Evolutionary conservation across 306 rosid species (phyloP).

Genomic region (Corylus avellana): DNA sequence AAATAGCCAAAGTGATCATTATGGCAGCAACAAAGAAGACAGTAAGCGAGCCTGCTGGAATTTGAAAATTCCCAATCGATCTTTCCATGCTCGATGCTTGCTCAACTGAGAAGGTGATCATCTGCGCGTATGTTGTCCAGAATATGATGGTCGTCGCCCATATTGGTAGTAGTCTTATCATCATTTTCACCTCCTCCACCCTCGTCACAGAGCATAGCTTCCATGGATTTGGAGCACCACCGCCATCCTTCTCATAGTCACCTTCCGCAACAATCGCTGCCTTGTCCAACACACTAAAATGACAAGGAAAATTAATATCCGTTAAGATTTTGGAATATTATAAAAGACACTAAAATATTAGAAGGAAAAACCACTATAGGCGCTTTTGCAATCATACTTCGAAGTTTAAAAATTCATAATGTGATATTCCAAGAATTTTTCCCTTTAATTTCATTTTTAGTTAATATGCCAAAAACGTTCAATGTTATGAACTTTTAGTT

Average conservation of each 20-base stretch:
- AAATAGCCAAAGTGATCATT: conserved; percentile 58
- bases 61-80: conserved; percentile 58
- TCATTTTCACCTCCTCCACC: conserved; percentile 93
- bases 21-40: conserved; percentile 85
- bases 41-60: conserved; percentile 91
- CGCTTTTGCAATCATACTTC: no score
- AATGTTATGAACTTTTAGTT: no score
- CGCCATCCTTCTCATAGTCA: conserved; percentile 49
- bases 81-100: conserved; percentile 94
- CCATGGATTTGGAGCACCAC: conserved; percentile 69
- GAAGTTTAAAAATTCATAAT: no score
- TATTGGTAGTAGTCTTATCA: conserved; percentile 75
- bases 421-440: no score
- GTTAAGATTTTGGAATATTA: no score
- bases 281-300: conserved; percentile 72
- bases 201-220: conserved; percentile 72
- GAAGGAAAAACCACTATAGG: no score
- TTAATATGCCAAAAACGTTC: no score
- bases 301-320: not conserved
- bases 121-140: conserved; percentile 89
- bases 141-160: conserved; percentile 96
- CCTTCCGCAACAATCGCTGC: conserved; percentile 66
- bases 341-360: no score
- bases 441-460: no score
- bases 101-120: conserved; percentile 94